Evolutionary conservation across 73 alveolate genomes (phyloP), one percentile per base, ranked within the genome.

Genomic region (Paramecium sexaurelia): DNA sequence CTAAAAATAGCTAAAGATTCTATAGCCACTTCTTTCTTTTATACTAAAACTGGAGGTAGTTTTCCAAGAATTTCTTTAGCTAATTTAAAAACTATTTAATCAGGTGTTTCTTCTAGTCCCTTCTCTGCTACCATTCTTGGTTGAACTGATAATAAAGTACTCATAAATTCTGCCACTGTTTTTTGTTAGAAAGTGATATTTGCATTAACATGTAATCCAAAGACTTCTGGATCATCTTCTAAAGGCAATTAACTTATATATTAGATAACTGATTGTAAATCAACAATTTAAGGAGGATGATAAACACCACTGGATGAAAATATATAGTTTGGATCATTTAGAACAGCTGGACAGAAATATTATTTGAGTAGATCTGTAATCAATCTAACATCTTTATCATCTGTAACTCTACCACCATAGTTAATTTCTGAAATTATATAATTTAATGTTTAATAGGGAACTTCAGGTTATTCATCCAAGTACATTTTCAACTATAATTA

Each of bases 371-470:
- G 91, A 82, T 99, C 99, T 56, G 98, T 97, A 39, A 99, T 98
- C 39, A 98, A 95, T 71, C 99, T 96, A 40, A 97, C 99, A 95
- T 96, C 99, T 92, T 98, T 98, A 92, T 98, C 99, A 75, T 99
- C 99, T 6, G 99, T 98, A 29, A 99, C 99, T 94, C 99, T 96
- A 24, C 99, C 99, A 33, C 99, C 99, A 92, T 99, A 99, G 90
- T 99, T 98, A 61, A 97, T 96, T 91, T 97, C 99, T 33, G 99
- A 98, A 26, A 96, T 97, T 35, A 97, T 84, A 84, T 96, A 98
- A 92, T 98, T 97, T 36, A 97, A 86, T 39, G 98, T 98, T 56
- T 95, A 96, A 87, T 95, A 97, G 15, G 99, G 99, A 9, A 95
- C 97, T 26, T 93, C 98, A 43, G 98, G 98, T 67, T 97, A 96